Evolutionary conservation across 108 stramenopile genomes (phyloP), one percentile per base, ranked within the genome.

Genomic region (Thalassiosira profunda): DNA sequence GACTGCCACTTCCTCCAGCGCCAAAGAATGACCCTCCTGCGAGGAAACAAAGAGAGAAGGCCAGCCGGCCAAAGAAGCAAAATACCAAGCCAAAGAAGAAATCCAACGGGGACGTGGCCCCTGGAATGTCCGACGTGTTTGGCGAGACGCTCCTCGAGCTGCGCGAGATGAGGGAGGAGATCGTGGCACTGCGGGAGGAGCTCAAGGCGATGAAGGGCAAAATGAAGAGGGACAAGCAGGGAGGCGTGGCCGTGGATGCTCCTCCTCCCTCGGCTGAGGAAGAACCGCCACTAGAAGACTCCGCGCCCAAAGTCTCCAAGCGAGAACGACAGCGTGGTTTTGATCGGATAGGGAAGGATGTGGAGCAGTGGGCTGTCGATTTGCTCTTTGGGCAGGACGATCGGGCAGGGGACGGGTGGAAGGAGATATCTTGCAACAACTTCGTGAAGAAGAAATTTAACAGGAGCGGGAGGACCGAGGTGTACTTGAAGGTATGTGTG

Each of bases 401-500:
- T 2, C 40, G 63, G 17, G 53, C 31, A n/a, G 75, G 51, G 0
- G 78, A 87, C 62, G 90, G 86, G 18, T 95, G 94, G 94, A 82
- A 67, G 34, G 77, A 80, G 56, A 60, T 95, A 20, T 37, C 67
- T 18, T 95, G 94, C 67, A 86, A 74, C 42, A 86, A 86, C 43
- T 65, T 86, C 55, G 41, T 88, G 48, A 70, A 78, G 20, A 74
- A 74, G 17, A 77, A 87, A 28, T 68, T 88, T 45, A 91, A 95
- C 44, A 37, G 53, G 10, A 53, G 71, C n/a, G 91, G 84, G 10
- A 54, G 72, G 42, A 90, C 87, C 14, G 48, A 55, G 30, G 88
- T 86, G 9, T 91, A 76, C 60, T 52, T 95, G 40, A 91, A 84
- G n/a, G n/a, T n/a, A n/a, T n/a, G n/a, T n/a, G n/a, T n/a, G n/a